Base-by-base conservation (phyloP, 2,329 filamentous ascomycete species). In the Davidsoniella eucalypti region DNA sequence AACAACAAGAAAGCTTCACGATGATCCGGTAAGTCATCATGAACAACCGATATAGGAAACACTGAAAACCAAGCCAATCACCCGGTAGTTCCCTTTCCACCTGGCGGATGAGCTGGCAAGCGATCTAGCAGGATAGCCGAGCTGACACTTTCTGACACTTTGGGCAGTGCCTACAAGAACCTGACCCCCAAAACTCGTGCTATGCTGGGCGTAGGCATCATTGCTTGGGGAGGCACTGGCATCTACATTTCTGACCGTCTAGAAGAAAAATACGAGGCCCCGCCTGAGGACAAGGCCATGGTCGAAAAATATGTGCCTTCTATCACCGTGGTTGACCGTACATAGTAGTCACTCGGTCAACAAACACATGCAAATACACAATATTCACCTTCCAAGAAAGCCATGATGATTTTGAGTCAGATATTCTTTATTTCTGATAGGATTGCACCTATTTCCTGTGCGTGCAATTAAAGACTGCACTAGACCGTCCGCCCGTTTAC, bases 141-240 rank as follows among this genome's bases (percentile, higher is more conserved):
- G 26, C 29, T 33, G 29, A 33, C 29, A 33, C 29, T 33, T 33
- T 33, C 29, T 33, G 12, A 9, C 29, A 33, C 29, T 33, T 33
- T 33, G 29, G 9, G 29, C 47, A 84, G 80, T 59, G 70, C 78
- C 48, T 94, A 87, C 68, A 80, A 73, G 60, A 77, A 75, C 58
- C 78, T 94, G 49, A 68, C 80, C 3, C 75, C 82, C 16, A 80
- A 75, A 57, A 82, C 83, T 21, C 82, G 84, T 51, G 66, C 85
- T 40, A 66, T 80, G 44, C 71, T 94, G 55, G 88, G 88, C 57
- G 62, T 78, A 45, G 82, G 79, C 57, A 66, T 94, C 56, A 77
- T 94, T 60, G 76, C 76, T 33, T 94, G 87, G 76, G 86, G 85
- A 12, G 67, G 70, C 39, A 67, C 78, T 39, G 88, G 86, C 14